These are phyloP conservation scores for Agaricus blazei DNA, from an alignment of 768 basidiomycete genomes.

Conservation along the genomic window DNA sequence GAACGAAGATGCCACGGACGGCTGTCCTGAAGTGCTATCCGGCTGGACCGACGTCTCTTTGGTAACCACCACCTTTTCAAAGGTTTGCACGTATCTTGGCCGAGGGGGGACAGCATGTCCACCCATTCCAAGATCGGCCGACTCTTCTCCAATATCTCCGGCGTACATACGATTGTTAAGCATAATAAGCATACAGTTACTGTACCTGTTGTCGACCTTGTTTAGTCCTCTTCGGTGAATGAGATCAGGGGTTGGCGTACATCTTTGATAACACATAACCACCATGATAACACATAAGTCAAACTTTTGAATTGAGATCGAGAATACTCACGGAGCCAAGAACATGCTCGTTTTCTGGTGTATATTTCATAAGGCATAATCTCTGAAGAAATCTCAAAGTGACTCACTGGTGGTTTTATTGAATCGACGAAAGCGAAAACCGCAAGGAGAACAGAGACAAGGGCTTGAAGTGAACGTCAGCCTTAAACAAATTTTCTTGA, in stretches of 20 bases:
- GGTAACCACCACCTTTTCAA: neutral
- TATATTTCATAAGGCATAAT: neutral
- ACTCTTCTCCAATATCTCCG: neutral
- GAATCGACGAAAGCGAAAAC: neutral
- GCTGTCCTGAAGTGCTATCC: neutral
- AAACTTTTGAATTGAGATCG: no score
- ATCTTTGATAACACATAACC: slow-evolving; percentile 1
- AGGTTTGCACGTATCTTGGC: neutral
- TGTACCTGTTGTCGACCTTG: neutral
- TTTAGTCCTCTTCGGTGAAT: neutral
- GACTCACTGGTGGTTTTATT: slow-evolving; percentile 2
- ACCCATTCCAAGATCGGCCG: neutral
- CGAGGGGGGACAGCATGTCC: neutral
- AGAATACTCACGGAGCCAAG: slow-evolving; percentile 6
- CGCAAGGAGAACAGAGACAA: neutral
- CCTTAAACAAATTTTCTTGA: neutral
- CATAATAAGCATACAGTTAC: slow-evolving; percentile 1
- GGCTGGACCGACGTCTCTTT: neutral
- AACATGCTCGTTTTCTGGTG: slow-evolving; percentile 1
- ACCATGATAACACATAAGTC: neutral
- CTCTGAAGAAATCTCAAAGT: neutral
- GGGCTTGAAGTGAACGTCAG: neutral
- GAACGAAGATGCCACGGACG: no score
- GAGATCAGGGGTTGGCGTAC: neutral
- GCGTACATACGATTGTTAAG: slow-evolving; percentile 2